A percentile compares a stretch with the other conserved stretches of the same genome.
These are phyloP conservation scores for Amanita rimosa DNA, from an alignment of 768 basidiomycete species.

Conservation along the genomic window DNA sequence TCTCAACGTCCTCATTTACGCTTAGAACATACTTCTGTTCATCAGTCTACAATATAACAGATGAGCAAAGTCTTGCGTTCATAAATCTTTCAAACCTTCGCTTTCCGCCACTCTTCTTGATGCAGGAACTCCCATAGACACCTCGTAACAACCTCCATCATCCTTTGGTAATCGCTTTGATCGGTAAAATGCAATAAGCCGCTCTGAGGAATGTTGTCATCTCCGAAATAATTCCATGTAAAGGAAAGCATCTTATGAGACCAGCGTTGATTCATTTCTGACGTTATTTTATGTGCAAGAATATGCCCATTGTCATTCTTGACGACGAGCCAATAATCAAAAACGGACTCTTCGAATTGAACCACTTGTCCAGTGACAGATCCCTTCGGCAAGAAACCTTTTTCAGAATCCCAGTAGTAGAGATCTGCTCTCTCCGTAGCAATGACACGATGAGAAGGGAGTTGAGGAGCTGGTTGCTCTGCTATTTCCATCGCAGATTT, in stretches of 20 bases:
- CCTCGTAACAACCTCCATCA: constrained; percentile 54
- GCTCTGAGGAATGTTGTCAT: constrained; percentile 46
- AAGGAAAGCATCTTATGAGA: constrained; percentile 54
- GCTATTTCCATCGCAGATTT: neutral
- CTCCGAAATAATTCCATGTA: constrained; percentile 76
- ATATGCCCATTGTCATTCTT: constrained; percentile 35
- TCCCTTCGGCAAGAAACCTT: constrained; percentile 41
- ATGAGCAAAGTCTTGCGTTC: neutral
- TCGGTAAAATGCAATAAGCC: constrained; percentile 74
- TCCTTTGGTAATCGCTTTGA: constrained; percentile 42
- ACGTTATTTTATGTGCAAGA: constrained; percentile 51
- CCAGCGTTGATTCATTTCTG: constrained; percentile 66
- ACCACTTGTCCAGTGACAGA: constrained; percentile 44
- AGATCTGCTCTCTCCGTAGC: constrained; percentile 40
- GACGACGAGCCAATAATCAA: constrained; percentile 50
- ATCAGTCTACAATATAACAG: constrained; percentile 38
- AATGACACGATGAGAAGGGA: constrained; percentile 10
- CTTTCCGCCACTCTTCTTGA: constrained; percentile 63
- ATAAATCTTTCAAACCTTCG: constrained; percentile 42
- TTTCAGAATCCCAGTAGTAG: constrained; percentile 49
- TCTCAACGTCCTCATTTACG: constrained; percentile 79
- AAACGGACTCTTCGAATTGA: constrained; percentile 30
- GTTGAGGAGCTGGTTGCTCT: neutral
- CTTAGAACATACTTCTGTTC: constrained; percentile 79
- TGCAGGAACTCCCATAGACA: constrained; percentile 78